Percentiles rank a stretch among this genome's conserved stretches.
These are phyloP conservation scores for Castanea mollissima DNA, from an alignment of 306 rosid genomes.

Conservation along the genomic window DNA sequence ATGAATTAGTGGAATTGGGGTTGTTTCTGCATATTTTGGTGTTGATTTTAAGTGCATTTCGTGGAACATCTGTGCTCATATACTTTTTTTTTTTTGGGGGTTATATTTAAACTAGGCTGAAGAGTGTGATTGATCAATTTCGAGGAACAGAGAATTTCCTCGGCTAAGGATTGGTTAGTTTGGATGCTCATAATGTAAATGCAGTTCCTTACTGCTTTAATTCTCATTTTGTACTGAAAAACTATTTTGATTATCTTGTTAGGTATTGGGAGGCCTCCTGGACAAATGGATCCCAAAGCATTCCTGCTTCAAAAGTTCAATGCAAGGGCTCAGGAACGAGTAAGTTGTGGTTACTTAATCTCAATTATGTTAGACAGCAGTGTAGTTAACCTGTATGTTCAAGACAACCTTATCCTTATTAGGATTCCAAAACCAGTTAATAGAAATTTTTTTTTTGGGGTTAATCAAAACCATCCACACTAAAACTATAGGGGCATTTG, in stretches of 20 bases:
- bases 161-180: conserved; percentile 79
- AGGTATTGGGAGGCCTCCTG: conserved; percentile 90
- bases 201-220: neutral
- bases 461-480: too few relatives aligned
- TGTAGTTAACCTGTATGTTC: conserved; percentile 6
- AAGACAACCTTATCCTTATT: neutral
- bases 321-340: conserved; percentile 67
- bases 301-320: conserved; percentile 89
- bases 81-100: conserved; percentile 6
- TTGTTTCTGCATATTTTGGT: neutral
- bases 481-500: too few relatives aligned
- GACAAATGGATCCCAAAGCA: conserved; percentile 99
- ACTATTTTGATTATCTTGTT: neutral
- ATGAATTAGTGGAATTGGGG: neutral
- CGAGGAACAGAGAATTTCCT: conserved; percentile 81
- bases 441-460: too few relatives aligned
- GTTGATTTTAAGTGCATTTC: neutral
- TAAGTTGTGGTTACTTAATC: conserved; percentile 36
- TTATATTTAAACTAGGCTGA: conserved; percentile 56
- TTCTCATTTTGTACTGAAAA: neutral
- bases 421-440: too few relatives aligned
- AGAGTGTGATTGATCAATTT: conserved; percentile 75
- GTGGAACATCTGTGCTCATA: neutral
- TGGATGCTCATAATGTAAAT: too few relatives aligned
- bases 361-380: neutral